Evolutionary conservation across 768 basidiomycete species (phyloP), one percentile per base, ranked within the genome.

Genomic region (Candolleomyces efflorescens): DNA sequence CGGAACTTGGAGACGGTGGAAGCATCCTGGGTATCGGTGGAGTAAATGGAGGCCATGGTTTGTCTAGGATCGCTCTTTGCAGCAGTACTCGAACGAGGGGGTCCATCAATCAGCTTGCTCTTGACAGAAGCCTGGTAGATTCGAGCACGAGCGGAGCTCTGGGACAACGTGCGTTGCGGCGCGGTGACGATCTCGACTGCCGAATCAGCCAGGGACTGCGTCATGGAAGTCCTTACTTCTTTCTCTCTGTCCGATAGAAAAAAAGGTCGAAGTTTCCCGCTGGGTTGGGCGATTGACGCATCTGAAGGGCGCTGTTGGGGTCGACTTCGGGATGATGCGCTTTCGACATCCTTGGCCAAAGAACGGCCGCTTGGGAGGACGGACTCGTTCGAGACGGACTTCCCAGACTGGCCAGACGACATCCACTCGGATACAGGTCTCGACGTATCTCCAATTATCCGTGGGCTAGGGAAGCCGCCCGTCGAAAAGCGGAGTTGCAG

Each of bases 401-500:
- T 44, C 46, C 37, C 46, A 47, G 24, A 26, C 46, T 48, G 46
- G n/a, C 6, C 5, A 27, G 49, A 20, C 15, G 49, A 26, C 15
- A 51, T 27, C 49, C 49, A 61, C 46, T 60, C 50, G 15, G 49
- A 47, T 11, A 37, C 57, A 20, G 58, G 61, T 20, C 48, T 26
- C 32, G 50, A 50, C 52, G 57, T 62, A 45, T 73, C 67, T 11
- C 61, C 65, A 15, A 75, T 63, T 3, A 65, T 43, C 9, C 64
- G 59, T 15, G 73, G 74, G 24, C 60, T 70, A 17, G 81, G 81
- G 18, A 81, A 60, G 47, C 78, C 77, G 38, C 82, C 64, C 9
- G 59, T 60, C 0, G 85, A 86, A 62, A 85, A 82, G 12, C 84
- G 82, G 65, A 86, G 75, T 37, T 79, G 72, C 20, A 86, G 70